Conservation (phyloP, 225 moss, liverwort and hornwort genomes). For the Bryoerythrophyllum caledonicum region DNA sequence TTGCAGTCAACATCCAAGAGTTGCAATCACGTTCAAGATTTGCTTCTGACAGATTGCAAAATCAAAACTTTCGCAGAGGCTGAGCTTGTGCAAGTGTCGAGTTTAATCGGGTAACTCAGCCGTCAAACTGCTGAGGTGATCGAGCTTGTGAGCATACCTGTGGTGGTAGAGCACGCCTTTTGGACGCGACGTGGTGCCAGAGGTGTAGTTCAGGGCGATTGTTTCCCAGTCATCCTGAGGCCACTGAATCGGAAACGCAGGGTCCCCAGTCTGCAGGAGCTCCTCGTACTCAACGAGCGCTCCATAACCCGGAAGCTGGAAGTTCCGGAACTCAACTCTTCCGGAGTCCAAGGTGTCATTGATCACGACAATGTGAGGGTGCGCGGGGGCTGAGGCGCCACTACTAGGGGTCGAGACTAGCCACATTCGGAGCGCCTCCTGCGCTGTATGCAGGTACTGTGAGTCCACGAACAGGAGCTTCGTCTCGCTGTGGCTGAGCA, state of each 20-base stretch:
- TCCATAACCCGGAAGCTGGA: conserved; percentile 42
- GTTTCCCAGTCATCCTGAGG: conserved; percentile 86
- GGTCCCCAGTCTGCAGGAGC: conserved; percentile 55
- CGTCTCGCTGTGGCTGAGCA: conserved; percentile 56
- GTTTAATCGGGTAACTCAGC: too few species aligned
- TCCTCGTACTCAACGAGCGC: conserved; percentile 71
- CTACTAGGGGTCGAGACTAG: conserved; percentile 16
- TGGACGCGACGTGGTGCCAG: conserved; percentile 74
- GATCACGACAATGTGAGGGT: conserved; percentile 51
- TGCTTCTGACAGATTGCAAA: too few species aligned
- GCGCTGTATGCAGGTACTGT: conserved; percentile 48
- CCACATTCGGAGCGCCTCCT: conserved; percentile 50
- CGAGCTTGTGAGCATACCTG: conserved; percentile 29
- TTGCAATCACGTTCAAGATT: too few species aligned
- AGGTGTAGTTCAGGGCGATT: conserved; percentile 80
- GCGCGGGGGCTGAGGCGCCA: conserved; percentile 17
- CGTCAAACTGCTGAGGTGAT: too few species aligned
- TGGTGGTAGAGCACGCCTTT: conserved; percentile 88
- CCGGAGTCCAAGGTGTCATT: conserved; percentile 52
- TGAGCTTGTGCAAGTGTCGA: too few species aligned
- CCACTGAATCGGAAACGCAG: conserved; percentile 52
- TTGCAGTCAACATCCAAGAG: too few species aligned
- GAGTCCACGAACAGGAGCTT: conserved; percentile 67
- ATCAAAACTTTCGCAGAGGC: too few species aligned
- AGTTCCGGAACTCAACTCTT: conserved; percentile 26